Percentiles rank a stretch among this genome's conserved stretches.
These are phyloP conservation scores for Candida coquimbonensis DNA, from an alignment of 805 yeast genomes.

Conservation along the genomic window DNA sequence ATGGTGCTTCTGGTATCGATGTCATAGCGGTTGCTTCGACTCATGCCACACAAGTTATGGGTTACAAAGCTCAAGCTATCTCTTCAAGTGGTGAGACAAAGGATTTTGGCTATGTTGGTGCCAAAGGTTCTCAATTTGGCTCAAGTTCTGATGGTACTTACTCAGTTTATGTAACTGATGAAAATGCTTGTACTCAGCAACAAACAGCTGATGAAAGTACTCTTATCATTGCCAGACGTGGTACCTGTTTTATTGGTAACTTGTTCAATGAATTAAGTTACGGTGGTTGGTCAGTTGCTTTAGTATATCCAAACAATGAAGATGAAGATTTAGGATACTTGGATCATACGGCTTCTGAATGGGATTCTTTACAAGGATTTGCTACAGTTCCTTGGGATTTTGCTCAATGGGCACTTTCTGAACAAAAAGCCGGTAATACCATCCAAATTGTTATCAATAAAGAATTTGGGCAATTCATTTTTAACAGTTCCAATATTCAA, in stretches of 20 bases:
- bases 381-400: conserved; percentile 7
- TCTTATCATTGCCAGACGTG: conserved; percentile 5
- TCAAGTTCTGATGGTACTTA: conserved; percentile 2
- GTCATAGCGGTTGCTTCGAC: conserved; percentile 12
- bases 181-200: conserved; percentile 5
- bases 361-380: not conserved
- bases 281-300: not conserved
- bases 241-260: conserved; percentile 1
- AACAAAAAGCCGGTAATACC: conserved; percentile 5
- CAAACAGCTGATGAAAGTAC: not conserved
- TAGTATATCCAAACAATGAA: not conserved
- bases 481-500: not conserved
- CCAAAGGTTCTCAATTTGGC: conserved; percentile 1
- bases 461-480: not conserved
- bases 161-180: conserved; percentile 1
- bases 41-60: conserved; percentile 9
- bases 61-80: conserved; percentile 5
- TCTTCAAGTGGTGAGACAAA: conserved; percentile 7
- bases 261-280: not conserved
- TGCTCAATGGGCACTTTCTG: conserved; percentile 9
- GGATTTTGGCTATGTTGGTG: conserved; percentile 7
- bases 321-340: not conserved
- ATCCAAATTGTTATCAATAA: conserved; percentile 2
- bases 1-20: conserved; percentile 12
- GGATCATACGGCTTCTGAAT: not conserved